phyloP scores from a whole-genome alignment of 345 rosid species.

The Corchorus olitorius region DNA sequence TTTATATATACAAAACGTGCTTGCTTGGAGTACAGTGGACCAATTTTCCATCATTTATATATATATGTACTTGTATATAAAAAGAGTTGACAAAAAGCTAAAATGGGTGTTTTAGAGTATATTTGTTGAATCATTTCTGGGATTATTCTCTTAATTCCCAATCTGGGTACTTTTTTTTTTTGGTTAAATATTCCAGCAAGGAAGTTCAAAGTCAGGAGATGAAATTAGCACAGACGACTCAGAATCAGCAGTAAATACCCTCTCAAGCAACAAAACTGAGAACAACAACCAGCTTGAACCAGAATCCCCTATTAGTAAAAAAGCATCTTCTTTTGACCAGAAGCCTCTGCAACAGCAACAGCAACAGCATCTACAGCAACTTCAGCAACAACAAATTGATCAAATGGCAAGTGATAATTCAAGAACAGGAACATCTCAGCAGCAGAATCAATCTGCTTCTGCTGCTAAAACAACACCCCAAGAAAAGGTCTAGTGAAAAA shows the following conservation, averaged over 20 bases:
- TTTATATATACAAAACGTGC: not conserved
- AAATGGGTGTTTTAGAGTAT: not conserved
- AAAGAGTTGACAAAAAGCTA: constrained; percentile 1
- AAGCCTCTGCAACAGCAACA: constrained; percentile 30
- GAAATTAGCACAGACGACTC: constrained; percentile 80
- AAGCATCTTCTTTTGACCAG: not conserved
- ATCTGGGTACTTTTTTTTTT: constrained; percentile 9
- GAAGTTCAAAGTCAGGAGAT: constrained; percentile 81
- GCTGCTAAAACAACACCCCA: constrained; percentile 51
- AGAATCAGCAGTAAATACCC: constrained; percentile 76
- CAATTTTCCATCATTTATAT: not conserved
- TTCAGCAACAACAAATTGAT: constrained; percentile 34
- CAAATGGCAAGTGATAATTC: constrained; percentile 50
- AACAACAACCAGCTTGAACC: constrained; percentile 46
- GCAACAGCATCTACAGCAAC: constrained; percentile 40
- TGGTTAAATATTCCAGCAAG: constrained; percentile 56
- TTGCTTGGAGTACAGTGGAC: not conserved
- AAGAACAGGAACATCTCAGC: constrained; percentile 44
- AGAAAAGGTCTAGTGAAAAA: constrained; percentile 61
- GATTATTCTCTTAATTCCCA: constrained; percentile 12
- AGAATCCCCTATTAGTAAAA: constrained; percentile 43
- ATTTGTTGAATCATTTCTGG: constrained; percentile 7
- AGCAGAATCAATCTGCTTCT: constrained; percentile 51
- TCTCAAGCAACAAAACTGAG: constrained; percentile 74
- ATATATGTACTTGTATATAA: not conserved